Evolutionary conservation across 225 moss, liverwort and hornwort genomes (phyloP).

Genomic region (Straminergon stramineum): DNA sequence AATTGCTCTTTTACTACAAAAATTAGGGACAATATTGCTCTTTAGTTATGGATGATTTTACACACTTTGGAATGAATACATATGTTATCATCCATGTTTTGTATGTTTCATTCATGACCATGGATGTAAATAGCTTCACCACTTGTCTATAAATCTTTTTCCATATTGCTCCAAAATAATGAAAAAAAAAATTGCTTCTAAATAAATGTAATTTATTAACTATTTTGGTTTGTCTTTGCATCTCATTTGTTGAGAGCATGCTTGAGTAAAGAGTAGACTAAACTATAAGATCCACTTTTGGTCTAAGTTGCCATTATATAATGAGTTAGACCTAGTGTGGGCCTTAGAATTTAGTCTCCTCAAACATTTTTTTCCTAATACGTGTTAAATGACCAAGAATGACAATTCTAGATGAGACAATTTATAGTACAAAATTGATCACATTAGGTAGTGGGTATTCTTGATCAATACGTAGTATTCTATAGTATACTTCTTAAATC

Average conservation of each 20-base stretch:
- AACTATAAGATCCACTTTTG: rapidly evolving
- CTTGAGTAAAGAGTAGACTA: background rate
- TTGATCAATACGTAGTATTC: background rate
- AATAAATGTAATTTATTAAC: background rate
- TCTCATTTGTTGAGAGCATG: background rate
- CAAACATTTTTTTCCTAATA: too few species aligned
- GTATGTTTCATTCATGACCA: too few species aligned
- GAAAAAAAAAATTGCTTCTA: background rate
- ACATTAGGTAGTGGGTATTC: background rate
- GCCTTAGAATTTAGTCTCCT: background rate
- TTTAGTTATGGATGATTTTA: background rate
- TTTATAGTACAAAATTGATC: background rate
- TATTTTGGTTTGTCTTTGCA: background rate
- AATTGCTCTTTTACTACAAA: background rate
- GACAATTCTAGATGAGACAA: background rate
- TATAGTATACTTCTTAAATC: rapidly evolving
- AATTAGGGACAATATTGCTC: background rate
- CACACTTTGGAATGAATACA: background rate
- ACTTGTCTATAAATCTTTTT: background rate
- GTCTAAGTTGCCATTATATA: background rate
- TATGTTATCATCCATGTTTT: background rate
- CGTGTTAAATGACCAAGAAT: background rate
- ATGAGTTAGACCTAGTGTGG: rapidly evolving
- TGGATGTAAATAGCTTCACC: background rate
- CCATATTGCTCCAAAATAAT: rapidly evolving